A percentile compares a stretch with the other conserved stretches of the same genome.
Evolutionary conservation across 1,139 yeast species (phyloP).

Genomic region (Geotrichum aggregatum): DNA sequence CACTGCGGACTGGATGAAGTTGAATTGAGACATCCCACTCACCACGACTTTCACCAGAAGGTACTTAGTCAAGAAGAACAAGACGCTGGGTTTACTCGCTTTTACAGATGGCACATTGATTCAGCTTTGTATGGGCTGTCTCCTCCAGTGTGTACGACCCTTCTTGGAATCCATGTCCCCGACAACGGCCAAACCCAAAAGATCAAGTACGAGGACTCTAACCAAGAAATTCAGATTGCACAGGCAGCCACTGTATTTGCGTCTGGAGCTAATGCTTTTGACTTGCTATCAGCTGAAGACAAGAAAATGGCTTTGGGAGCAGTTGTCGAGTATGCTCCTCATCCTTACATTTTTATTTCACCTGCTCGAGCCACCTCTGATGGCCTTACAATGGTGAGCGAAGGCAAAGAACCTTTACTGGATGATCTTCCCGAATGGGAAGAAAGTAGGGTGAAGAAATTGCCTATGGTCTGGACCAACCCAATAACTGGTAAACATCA

Average conservation of each 20-base stretch:
- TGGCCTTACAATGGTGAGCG: conserved; percentile 79
- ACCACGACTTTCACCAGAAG: conserved; percentile 71
- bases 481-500: conserved; percentile 81
- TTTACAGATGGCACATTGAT: conserved; percentile 86
- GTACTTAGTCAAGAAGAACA: conserved; percentile 58
- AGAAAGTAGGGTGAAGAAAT: conserved; percentile 60
- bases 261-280: conserved; percentile 75
- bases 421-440: conserved; percentile 79
- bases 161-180: conserved; percentile 68
- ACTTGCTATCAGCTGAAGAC: conserved; percentile 59
- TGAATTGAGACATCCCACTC: conserved; percentile 73
- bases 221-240: conserved; percentile 58
- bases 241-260: conserved; percentile 88
- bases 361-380: conserved; percentile 77
- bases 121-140: conserved; percentile 78
- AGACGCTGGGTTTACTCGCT: conserved; percentile 62
- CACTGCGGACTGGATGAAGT: conserved; percentile 72
- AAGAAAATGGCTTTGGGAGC: conserved; percentile 68
- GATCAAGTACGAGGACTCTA: conserved; percentile 62
- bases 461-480: conserved; percentile 88
- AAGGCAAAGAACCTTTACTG: conserved; percentile 62
- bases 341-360: conserved; percentile 78
- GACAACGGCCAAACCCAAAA: conserved; percentile 38
- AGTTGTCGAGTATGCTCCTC: conserved; percentile 82
- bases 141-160: conserved; percentile 80